Evolutionary conservation across 768 basidiomycete genomes (phyloP).

Genomic region (Pulveroboletus sp.): DNA sequence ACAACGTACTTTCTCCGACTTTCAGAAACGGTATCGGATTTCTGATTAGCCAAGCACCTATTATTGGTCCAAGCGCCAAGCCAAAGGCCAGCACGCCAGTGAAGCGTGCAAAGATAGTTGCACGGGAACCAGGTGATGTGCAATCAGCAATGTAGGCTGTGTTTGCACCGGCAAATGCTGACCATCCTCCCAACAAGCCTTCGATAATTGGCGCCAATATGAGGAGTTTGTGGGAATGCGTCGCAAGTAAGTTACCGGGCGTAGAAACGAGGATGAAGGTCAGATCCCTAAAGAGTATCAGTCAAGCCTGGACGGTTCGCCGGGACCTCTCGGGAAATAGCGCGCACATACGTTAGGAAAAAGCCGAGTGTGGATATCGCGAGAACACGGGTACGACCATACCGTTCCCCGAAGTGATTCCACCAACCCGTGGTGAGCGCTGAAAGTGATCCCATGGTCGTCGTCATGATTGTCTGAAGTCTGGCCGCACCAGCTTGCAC

Average conservation of each 20-base stretch:
- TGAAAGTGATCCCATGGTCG: constrained; percentile 73
- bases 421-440: constrained; percentile 85
- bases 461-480: constrained; percentile 74
- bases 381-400: constrained; percentile 75
- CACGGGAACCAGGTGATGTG: constrained; percentile 77
- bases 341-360: constrained; percentile 60
- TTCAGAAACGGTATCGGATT: constrained; percentile 36
- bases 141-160: constrained; percentile 72
- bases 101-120: constrained; percentile 63
- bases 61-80: constrained; percentile 72
- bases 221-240: constrained; percentile 70
- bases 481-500: constrained; percentile 68
- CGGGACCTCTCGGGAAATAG: constrained; percentile 11
- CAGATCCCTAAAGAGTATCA: constrained; percentile 52
- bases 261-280: constrained; percentile 77
- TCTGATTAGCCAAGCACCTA: constrained; percentile 51
- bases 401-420: constrained; percentile 73
- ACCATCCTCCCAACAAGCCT: constrained; percentile 78
- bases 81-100: constrained; percentile 76
- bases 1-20: constrained; percentile 22
- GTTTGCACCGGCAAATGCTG: constrained; percentile 58
- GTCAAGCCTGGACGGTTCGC: background rate
- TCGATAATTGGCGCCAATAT: constrained; percentile 76
- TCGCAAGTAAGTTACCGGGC: constrained; percentile 51
- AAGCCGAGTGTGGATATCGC: constrained; percentile 64